These are phyloP conservation scores for Hibiscus syriacus DNA, from an alignment of 345 rosid species.

Conservation along the genomic window DNA sequence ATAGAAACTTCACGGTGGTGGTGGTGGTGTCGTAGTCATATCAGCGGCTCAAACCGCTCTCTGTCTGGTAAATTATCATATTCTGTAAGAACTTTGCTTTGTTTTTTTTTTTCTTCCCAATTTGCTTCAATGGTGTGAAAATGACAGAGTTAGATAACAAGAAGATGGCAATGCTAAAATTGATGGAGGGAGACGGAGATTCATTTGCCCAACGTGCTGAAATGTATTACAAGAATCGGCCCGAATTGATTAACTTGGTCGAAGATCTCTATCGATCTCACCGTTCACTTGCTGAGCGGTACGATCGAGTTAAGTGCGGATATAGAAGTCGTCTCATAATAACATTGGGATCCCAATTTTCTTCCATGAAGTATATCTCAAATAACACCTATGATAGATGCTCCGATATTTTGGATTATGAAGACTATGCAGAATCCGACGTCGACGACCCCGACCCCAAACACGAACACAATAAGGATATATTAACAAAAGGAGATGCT, in stretches of 20 bases:
- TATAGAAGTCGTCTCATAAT: constrained; percentile 30
- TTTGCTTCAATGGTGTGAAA: background rate
- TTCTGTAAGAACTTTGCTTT: too few relatives aligned
- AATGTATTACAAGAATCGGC: constrained; percentile 79
- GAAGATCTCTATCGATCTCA: constrained; percentile 64
- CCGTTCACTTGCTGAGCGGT: constrained; percentile 64
- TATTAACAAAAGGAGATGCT: constrained; percentile 25
- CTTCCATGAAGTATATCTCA: constrained; percentile 17
- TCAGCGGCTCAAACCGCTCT: constrained; percentile 38
- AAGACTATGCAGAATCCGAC: constrained; percentile 55
- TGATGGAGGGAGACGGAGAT: constrained; percentile 75
- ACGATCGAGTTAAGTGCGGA: constrained; percentile 58
- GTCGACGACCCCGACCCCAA: constrained; percentile 72
- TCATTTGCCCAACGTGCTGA: constrained; percentile 91
- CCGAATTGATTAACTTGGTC: constrained; percentile 64
- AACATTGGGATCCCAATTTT: constrained; percentile 39
- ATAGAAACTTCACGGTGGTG: constrained; percentile 34
- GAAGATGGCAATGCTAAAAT: constrained; percentile 54
- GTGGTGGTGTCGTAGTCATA: constrained; percentile 82
- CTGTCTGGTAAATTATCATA: constrained; percentile 38
- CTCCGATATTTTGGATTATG: constrained; percentile 37
- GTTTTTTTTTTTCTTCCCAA: background rate
- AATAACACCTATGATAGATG: constrained; percentile 14
- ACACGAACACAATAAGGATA: constrained; percentile 15
- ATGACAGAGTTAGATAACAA: constrained; percentile 61